A percentile compares a stretch with the other conserved stretches of the same genome.
phyloP scores from a whole-genome alignment of 2,329 filamentous ascomycete genomes.

The Trichoderma sp. region DNA sequence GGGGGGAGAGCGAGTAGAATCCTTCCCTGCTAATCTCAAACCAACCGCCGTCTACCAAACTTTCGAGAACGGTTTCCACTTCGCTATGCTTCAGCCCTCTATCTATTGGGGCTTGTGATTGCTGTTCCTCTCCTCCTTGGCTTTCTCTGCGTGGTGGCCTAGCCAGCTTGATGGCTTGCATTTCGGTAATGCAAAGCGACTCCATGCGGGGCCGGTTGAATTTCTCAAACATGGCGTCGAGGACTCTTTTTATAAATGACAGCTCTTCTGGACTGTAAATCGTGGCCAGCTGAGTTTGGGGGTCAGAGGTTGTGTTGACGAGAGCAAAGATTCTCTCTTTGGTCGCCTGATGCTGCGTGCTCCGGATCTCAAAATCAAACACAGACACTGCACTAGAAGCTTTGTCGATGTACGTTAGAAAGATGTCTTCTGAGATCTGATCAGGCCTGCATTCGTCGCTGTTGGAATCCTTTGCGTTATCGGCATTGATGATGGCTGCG shows the following conservation, averaged over 20 bases:
- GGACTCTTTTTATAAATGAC: constrained; percentile 80
- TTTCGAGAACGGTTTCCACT: constrained; percentile 70
- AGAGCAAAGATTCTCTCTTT: constrained; percentile 75
- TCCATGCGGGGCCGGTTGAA: constrained; percentile 81
- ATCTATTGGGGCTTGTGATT: constrained; percentile 43
- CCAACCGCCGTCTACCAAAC: constrained; percentile 79
- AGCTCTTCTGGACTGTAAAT: constrained; percentile 80
- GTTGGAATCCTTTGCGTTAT: constrained; percentile 41
- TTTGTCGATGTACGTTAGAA: constrained; percentile 67
- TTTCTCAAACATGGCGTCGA: constrained; percentile 90
- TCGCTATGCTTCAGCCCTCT: constrained; percentile 72
- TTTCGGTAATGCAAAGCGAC: constrained; percentile 76
- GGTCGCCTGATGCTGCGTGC: constrained; percentile 66
- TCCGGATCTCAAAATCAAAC: constrained; percentile 87
- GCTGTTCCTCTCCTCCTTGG: constrained; percentile 36
- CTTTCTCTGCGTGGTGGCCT: constrained; percentile 49
- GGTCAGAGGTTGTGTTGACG: constrained; percentile 85
- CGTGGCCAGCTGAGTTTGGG: constrained; percentile 84
- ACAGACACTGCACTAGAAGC: constrained; percentile 72
- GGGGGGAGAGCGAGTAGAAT: constrained; percentile 75
- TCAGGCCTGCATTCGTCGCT: constrained; percentile 50
- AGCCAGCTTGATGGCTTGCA: constrained; percentile 74
- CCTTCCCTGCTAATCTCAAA: constrained; percentile 71
- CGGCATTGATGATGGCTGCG: constrained; percentile 70
- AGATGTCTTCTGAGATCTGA: constrained; percentile 67